A percentile compares a stretch with the other conserved stretches of the same genome.
Evolutionary conservation across 441 rosid species (phyloP).

Genomic region (Gossypium schwendimanii): DNA sequence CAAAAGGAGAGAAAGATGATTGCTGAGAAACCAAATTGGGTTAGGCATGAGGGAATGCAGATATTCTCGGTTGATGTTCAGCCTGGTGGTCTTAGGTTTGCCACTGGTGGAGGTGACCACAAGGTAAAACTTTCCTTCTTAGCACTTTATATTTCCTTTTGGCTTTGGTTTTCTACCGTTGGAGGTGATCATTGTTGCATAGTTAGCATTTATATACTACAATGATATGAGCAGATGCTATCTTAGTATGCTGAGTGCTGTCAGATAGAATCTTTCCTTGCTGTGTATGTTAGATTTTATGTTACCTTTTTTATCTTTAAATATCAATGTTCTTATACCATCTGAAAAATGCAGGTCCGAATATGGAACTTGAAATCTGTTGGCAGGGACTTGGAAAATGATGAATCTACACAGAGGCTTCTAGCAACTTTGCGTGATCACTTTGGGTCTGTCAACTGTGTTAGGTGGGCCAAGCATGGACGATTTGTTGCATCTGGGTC

Average conservation of each 20-base stretch:
- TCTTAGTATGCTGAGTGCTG: background rate
- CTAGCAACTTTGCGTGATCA: conserved; percentile 95
- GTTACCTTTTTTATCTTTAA: background rate
- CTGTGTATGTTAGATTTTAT: background rate
- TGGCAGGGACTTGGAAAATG: conserved; percentile 48
- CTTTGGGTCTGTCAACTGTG: conserved; percentile 96
- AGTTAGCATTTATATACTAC: background rate
- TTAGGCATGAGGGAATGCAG: conserved; percentile 93
- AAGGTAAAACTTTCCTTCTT: conserved; percentile 39
- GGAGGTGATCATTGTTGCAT: background rate
- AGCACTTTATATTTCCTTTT: background rate
- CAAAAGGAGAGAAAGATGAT: conserved; percentile 48
- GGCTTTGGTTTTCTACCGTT: background rate
- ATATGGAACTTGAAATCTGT: conserved; percentile 90
- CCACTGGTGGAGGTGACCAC: conserved; percentile 98
- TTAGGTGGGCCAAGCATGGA: conserved; percentile 97
- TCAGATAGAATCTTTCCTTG: background rate
- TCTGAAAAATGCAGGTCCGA: conserved; percentile 51
- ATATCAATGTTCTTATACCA: background rate
- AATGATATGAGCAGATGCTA: background rate
- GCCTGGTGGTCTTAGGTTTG: conserved; percentile 87
- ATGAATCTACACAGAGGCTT: conserved; percentile 67
- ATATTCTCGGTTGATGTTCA: conserved; percentile 95
- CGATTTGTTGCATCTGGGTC: conserved; percentile 88
- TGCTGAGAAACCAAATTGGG: conserved; percentile 96